These are phyloP conservation scores for Naganishia randhawae DNA, from an alignment of 768 basidiomycete genomes.

Conservation along the genomic window DNA sequence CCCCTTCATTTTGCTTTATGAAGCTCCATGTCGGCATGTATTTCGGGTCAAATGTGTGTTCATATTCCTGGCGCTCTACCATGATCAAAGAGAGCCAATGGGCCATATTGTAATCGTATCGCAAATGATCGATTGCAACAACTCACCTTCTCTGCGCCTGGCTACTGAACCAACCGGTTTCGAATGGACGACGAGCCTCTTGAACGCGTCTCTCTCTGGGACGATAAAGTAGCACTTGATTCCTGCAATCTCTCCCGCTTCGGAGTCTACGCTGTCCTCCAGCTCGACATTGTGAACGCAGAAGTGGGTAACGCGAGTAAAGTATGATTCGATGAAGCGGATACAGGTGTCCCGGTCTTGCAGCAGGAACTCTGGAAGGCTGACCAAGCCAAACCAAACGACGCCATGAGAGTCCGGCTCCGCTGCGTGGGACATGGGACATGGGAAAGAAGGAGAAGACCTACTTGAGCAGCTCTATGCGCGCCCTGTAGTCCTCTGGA, in stretches of 20 bases:
- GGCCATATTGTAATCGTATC: neutral
- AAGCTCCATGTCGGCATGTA: slow-evolving; percentile 12
- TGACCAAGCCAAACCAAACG: too few relatives aligned
- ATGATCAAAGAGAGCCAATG: neutral
- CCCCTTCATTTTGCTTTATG: neutral
- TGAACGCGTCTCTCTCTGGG: neutral
- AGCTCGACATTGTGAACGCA: neutral
- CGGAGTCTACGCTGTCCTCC: neutral
- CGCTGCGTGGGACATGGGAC: neutral
- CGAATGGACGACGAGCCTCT: neutral
- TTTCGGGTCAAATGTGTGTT: neutral
- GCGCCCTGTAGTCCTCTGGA: neutral
- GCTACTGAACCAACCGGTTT: neutral
- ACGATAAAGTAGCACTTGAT: neutral
- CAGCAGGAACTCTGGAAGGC: neutral
- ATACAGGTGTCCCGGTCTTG: neutral
- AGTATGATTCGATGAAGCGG: slow-evolving; percentile 7
- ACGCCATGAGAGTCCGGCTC: neutral
- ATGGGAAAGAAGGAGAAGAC: neutral
- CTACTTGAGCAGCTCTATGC: neutral
- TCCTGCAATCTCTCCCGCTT: slow-evolving; percentile 9
- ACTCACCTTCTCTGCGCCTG: neutral
- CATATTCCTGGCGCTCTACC: neutral
- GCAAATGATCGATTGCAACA: neutral
- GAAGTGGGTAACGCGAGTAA: neutral